phyloP scores from a whole-genome alignment of 495 filamentous ascomycete genomes.

The Pyronema omphalodes region DNA sequence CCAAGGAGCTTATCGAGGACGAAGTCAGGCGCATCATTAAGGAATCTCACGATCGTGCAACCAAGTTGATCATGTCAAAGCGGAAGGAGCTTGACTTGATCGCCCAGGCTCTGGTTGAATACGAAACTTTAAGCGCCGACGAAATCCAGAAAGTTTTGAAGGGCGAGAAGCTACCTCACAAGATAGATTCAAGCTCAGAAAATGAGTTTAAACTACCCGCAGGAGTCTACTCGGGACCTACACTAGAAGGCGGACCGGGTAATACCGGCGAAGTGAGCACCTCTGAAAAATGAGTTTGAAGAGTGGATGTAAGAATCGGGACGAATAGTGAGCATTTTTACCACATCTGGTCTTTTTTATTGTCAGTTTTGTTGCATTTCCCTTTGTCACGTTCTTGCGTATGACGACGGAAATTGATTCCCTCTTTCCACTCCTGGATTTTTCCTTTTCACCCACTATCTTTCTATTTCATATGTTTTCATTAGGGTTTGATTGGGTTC shows the following conservation, averaged over 20 bases:
- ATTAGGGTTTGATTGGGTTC: too few species aligned
- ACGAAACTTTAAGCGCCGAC: conserved; percentile 71
- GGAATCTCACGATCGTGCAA: conserved; percentile 58
- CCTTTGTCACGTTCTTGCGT: neutral
- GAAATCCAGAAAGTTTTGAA: conserved; percentile 77
- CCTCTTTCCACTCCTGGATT: neutral
- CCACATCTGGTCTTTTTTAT: neutral
- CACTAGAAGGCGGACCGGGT: conserved; percentile 3
- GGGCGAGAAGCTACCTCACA: conserved; percentile 49
- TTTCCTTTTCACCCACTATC: neutral
- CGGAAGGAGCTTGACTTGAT: conserved; percentile 70
- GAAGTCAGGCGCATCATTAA: conserved; percentile 77
- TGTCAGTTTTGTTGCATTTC: neutral
- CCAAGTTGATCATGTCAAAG: conserved; percentile 46
- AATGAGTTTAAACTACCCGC: conserved; percentile 42
- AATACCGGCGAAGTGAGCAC: neutral
- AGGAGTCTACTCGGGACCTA: conserved; percentile 15
- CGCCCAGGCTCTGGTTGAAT: conserved; percentile 77
- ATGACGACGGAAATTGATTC: neutral
- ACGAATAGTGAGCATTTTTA: neutral
- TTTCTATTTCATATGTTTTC: neutral
- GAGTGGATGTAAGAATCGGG: neutral
- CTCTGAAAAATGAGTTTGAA: neutral
- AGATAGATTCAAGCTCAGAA: conserved; percentile 20
- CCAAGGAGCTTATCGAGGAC: conserved; percentile 61